phyloP scores from a whole-genome alignment of 2,329 filamentous ascomycete genomes.

The Fusarium agapanthi region DNA sequence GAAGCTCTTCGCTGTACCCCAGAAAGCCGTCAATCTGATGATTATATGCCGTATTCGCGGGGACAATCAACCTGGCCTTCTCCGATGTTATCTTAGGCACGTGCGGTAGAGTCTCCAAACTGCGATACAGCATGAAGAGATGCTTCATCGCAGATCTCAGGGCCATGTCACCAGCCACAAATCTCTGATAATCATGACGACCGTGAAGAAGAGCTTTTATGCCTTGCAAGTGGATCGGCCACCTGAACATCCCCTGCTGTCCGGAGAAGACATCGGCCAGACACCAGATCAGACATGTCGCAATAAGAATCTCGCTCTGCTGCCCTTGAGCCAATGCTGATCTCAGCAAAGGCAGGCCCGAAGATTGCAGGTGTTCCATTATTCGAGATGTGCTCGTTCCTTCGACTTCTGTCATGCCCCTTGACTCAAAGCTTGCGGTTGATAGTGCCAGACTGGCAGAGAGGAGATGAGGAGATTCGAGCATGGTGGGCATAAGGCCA shows the following conservation, averaged over 20 bases:
- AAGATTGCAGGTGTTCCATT: constrained; percentile 39
- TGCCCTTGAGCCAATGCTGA: constrained; percentile 31
- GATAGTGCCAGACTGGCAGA: constrained; percentile 41
- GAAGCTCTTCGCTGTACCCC: constrained; percentile 42
- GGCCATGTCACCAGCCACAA: background rate
- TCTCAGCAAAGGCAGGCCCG: constrained; percentile 36
- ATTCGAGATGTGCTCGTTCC: constrained; percentile 31
- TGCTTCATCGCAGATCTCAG: constrained; percentile 37
- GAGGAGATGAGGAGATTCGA: constrained; percentile 41
- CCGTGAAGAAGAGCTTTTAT: constrained; percentile 36
- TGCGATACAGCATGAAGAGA: constrained; percentile 42
- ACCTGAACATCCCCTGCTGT: constrained; percentile 31
- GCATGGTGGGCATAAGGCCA: constrained; percentile 38
- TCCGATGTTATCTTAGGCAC: constrained; percentile 11
- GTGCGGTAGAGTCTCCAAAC: constrained; percentile 41
- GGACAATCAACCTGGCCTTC: rapidly evolving
- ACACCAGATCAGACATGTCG: constrained; percentile 44
- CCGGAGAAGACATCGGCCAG: constrained; percentile 41
- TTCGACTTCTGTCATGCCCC: constrained; percentile 34
- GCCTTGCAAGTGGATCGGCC: constrained; percentile 40
- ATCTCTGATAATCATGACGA: background rate
- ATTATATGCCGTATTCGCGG: rapidly evolving
- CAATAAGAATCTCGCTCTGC: constrained; percentile 37
- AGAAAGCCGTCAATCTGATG: constrained; percentile 42
- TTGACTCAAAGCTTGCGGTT: constrained; percentile 39